Conservation (phyloP, 169 alveolate species). For the Perkinsus olseni region DNA sequence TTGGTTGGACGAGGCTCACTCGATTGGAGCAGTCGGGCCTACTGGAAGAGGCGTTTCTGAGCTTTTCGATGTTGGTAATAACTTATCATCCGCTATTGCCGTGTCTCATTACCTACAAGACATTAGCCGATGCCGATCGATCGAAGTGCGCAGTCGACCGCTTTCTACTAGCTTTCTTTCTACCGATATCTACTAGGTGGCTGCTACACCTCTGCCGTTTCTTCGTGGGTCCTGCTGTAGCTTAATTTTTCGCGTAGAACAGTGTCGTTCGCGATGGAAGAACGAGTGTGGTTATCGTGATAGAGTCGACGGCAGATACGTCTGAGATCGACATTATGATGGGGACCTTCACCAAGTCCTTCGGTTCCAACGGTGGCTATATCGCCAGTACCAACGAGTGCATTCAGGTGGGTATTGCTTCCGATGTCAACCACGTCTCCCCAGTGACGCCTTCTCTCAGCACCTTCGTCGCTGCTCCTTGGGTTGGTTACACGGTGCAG, state of each 20-base stretch:
- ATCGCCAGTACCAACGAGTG: conserved; percentile 32
- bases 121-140: no score
- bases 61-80: background rate
- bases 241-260: no score
- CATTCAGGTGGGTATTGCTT: background rate
- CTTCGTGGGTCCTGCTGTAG: no score
- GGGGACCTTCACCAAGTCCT: conserved; percentile 73
- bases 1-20: conserved; percentile 73
- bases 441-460: no score
- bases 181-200: no score
- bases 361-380: conserved; percentile 75
- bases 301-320: conserved; percentile 19
- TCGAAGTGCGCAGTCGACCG: no score
- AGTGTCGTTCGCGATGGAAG: conserved; percentile 27
- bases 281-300: conserved; percentile 56
- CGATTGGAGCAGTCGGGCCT: conserved; percentile 70
- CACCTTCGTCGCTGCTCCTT: background rate
- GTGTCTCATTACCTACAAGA: no score
- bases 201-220: no score
- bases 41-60: conserved; percentile 11
- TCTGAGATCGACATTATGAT: conserved; percentile 56
- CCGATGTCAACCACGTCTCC: no score
- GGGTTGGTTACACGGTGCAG: background rate
- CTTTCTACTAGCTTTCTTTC: no score
- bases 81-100: no score